Evolutionary conservation across 139 green algal genomes (phyloP).

Genomic region (Asterochloris sp.): DNA sequence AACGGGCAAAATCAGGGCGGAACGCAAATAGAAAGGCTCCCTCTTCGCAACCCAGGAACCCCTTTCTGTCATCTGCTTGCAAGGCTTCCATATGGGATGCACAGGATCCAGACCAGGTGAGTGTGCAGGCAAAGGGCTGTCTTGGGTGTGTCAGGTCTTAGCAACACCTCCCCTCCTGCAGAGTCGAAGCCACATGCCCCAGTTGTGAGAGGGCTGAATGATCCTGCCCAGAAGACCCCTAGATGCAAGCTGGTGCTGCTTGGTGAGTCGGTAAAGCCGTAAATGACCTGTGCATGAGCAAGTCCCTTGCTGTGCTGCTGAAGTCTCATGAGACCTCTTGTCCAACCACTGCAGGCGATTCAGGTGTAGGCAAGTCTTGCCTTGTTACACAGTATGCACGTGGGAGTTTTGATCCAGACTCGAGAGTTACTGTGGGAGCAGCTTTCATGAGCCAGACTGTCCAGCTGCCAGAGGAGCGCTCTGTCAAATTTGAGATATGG

Average conservation of each 20-base stretch:
- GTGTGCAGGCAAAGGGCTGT: too few species aligned
- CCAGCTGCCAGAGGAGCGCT: slow-evolving; percentile 27
- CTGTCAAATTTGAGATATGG: slow-evolving; percentile 76
- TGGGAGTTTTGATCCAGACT: slow-evolving; percentile 46
- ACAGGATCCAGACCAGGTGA: too few species aligned
- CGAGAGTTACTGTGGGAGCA: slow-evolving; percentile 66
- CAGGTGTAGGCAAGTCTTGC: slow-evolving; percentile 69
- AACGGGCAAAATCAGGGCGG: too few species aligned
- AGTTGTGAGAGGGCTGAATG: too few species aligned
- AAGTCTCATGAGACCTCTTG: neutral
- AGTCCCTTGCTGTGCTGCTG: neutral
- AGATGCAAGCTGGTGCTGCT: slow-evolving; percentile 76
- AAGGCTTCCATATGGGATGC: too few species aligned
- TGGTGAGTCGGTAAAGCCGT: slow-evolving; percentile 51
- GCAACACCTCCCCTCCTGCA: too few species aligned
- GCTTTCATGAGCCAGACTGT: slow-evolving; percentile 59
- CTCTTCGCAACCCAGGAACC: too few species aligned
- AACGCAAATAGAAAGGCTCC: too few species aligned
- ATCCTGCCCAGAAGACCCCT: neutral
- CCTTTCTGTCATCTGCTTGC: too few species aligned
- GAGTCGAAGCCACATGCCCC: too few species aligned
- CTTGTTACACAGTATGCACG: slow-evolving; percentile 57
- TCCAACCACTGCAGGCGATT: slow-evolving; percentile 2
- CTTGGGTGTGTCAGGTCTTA: too few species aligned
- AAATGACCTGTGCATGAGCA: neutral